Evolutionary conservation across 169 alveolate species (phyloP), one percentile per base, ranked within the genome.

Genomic region (Cyclospora cayetanensis): DNA sequence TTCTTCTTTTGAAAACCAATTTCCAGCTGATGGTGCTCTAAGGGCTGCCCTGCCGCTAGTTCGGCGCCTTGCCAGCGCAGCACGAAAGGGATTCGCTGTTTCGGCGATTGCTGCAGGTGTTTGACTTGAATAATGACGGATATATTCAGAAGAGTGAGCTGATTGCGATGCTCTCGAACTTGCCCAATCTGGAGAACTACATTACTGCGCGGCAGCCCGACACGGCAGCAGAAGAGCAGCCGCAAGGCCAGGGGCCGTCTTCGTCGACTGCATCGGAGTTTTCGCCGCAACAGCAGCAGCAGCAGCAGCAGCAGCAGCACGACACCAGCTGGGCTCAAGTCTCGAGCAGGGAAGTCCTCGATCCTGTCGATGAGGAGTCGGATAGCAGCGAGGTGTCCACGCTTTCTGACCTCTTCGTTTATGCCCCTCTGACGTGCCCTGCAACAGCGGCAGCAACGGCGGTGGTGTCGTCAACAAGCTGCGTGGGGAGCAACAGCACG

Each of bases 81-180:
- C n/a, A n/a, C n/a, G n/a, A n/a, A n/a, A n/a, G n/a, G n/a, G n/a
- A n/a, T n/a, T 15, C 15, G 55, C 55, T 46, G 55, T 15, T 46
- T 7, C 55, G 7, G 55, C 55, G 7, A 15, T 15, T 46, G 55
- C 55, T 46, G 55, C 55, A 46, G 77, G 94, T 96, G 22, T 96
- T 96, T 95, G 98, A 96, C 89, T 92, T 96, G 37, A 95, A 96
- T 50, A 91, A 95, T 18, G 98, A 96, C 91, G 96, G 97, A 1
- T 82, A 70, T 50, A 91, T 96, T 7, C 96, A 95, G 76, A 96
- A 96, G 87, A 91, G 96, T 20, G 98, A 96, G 87, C 95, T 96
- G 91, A 95, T 96, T 63, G 96, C 98, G 53, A 96, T 96, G 98
- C 93, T 96, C 1, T 96, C 98, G 34, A 96, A 96, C 87, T 92